Conservation (phyloP, 1,139 yeast species). For the Candida tetrigidarum region DNA sequence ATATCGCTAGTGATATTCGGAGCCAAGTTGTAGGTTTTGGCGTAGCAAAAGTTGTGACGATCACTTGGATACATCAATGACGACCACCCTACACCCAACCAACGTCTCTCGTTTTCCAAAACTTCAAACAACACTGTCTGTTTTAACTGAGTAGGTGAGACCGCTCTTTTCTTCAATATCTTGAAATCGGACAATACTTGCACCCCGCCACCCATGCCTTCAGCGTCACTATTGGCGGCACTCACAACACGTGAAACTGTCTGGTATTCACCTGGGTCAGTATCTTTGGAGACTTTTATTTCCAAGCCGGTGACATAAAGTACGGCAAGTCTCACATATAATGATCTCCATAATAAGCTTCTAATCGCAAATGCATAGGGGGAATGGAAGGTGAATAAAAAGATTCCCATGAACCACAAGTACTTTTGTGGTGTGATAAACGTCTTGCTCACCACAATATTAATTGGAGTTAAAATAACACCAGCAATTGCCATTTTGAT, state of each 20-base stretch:
- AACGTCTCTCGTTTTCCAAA: slow-evolving; percentile 61
- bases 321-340: slow-evolving; percentile 44
- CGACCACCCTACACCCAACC: slow-evolving; percentile 68
- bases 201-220: slow-evolving; percentile 22
- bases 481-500: slow-evolving; percentile 37
- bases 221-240: slow-evolving; percentile 29
- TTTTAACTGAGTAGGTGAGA: slow-evolving; percentile 46
- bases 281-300: slow-evolving; percentile 28
- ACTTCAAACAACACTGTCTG: slow-evolving; percentile 55
- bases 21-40: slow-evolving; percentile 39
- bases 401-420: slow-evolving; percentile 42
- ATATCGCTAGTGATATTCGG: slow-evolving; percentile 29
- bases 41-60: slow-evolving; percentile 51
- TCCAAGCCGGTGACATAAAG: slow-evolving; percentile 52
- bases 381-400: slow-evolving; percentile 53
- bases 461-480: slow-evolving; percentile 50
- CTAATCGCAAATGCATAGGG: slow-evolving; percentile 57
- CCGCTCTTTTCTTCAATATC: slow-evolving; percentile 41
- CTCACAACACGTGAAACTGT: slow-evolving; percentile 27
- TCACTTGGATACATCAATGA: slow-evolving; percentile 55
- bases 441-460: slow-evolving; percentile 39
- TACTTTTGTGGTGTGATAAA: slow-evolving; percentile 40
- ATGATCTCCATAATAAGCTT: slow-evolving; percentile 58
- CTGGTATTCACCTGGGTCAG: slow-evolving; percentile 20
- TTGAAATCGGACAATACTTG: slow-evolving; percentile 42